These are phyloP conservation scores for Wickerhamomyces canadensis DNA, from an alignment of 805 yeast genomes.

Conservation along the genomic window DNA sequence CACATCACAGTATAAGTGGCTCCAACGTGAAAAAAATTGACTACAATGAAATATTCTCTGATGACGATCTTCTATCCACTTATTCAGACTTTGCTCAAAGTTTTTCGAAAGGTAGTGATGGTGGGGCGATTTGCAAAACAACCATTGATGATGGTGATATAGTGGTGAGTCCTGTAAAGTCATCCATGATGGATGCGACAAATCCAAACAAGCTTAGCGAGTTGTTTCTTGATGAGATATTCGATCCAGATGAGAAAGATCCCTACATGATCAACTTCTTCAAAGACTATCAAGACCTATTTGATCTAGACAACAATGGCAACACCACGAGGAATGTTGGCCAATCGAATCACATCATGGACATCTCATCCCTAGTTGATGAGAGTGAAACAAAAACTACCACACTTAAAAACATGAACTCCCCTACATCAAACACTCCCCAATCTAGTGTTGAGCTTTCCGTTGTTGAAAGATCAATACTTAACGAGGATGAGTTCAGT, in stretches of 20 bases:
- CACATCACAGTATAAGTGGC: too few species aligned
- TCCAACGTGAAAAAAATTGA: too few species aligned
- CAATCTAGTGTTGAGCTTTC: background rate
- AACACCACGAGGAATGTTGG: too few species aligned
- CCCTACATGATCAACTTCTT: slow-evolving; percentile 2
- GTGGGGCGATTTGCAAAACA: background rate
- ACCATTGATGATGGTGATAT: background rate
- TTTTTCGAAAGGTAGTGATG: too few species aligned
- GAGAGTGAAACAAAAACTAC: background rate
- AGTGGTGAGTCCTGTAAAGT: background rate
- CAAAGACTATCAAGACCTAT: background rate
- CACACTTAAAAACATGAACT: too few species aligned
- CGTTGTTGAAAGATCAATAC: background rate
- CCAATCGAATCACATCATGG: background rate
- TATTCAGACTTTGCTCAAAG: background rate
- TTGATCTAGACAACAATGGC: too few species aligned
- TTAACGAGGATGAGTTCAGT: background rate
- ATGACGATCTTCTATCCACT: slow-evolving; percentile 3
- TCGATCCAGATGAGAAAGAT: slow-evolving; percentile 3
- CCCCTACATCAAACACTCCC: too few species aligned
- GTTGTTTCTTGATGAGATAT: slow-evolving; percentile 1
- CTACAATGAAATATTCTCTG: background rate
- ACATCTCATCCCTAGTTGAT: too few species aligned
- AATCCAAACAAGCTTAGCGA: background rate
- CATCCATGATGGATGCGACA: background rate